phyloP scores from a whole-genome alignment of 2,329 filamentous ascomycete genomes.

The Nothopassalora personata region DNA sequence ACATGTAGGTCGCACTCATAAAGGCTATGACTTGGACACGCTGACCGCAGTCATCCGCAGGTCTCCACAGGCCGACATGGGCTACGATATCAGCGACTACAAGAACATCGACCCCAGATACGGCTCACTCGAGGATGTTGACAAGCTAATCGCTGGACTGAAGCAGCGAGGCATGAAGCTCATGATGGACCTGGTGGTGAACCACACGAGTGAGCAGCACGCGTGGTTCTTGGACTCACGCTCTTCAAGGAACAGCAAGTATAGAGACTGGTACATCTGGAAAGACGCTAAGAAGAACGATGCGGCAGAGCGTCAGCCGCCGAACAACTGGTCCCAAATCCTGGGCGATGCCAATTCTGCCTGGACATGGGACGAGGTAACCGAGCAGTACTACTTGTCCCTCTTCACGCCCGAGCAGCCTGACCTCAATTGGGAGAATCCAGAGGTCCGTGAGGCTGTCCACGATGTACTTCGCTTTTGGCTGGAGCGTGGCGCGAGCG shows the following conservation, averaged over 20 bases:
- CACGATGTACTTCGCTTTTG: conserved; percentile 46
- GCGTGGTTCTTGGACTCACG: conserved; percentile 55
- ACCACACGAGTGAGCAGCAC: conserved; percentile 42
- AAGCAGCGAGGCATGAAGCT: conserved; percentile 45
- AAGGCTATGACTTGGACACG: neutral
- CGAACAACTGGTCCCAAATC: conserved; percentile 49
- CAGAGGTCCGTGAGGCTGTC: conserved; percentile 40
- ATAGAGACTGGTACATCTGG: conserved; percentile 64
- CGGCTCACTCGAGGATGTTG: conserved; percentile 43
- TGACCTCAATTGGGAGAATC: conserved; percentile 47
- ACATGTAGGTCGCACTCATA: conserved; percentile 34
- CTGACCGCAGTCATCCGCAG: conserved; percentile 56
- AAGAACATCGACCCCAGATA: conserved; percentile 45
- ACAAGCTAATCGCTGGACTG: conserved; percentile 39
- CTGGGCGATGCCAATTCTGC: conserved; percentile 37
- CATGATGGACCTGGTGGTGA: conserved; percentile 43
- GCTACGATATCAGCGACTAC: conserved; percentile 48
- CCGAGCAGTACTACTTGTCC: conserved; percentile 44
- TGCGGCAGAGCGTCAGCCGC: conserved; percentile 51
- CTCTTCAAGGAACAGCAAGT: conserved; percentile 46
- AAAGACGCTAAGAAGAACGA: conserved; percentile 50
- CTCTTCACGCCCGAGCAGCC: conserved; percentile 45
- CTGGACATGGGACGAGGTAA: conserved; percentile 45
- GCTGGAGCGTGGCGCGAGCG: conserved; percentile 35
- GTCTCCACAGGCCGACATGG: conserved; percentile 51